Base-by-base conservation (phyloP, 208 protist species). In the Trypanosomatidae sp. region DNA sequence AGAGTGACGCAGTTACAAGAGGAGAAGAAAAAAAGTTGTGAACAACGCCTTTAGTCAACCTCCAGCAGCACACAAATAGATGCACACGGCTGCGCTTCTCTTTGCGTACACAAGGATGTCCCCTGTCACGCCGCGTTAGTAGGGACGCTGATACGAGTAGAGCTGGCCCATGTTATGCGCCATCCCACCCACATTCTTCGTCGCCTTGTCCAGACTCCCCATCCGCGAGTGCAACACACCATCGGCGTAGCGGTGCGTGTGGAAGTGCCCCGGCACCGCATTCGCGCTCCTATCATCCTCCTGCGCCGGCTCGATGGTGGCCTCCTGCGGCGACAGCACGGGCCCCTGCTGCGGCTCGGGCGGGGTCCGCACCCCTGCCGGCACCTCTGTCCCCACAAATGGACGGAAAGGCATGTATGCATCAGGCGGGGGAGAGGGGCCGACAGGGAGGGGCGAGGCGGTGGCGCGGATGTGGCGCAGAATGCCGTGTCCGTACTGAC, bases 121-220 rank as follows among this genome's bases (percentile, higher is more conserved):
- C n/a, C n/a, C n/a, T n/a, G n/a, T n/a, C n/a, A n/a, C n/a, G n/a
- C n/a, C n/a, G n/a, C n/a, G n/a, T 78, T 83, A 96, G 62, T 93
- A 94, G 19, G 90, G 88, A 22, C 91, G 84, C 22, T 95, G 92
- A 73, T 88, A 96, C 2, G 92, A 96, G 79, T 96, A 96, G 9
- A 96, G 71, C 71, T 91, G 81, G 0, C 92, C 92, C 86, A 92
- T 92, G 80, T 96, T 96, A 66, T 93, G 80, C 53, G 92, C 72
- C 25, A 73, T 80, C 8, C 75, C 79, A 12, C 84, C 67, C 3
- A 94, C 71, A 58, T 84, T 50, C 46, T 39, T 71, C 9, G 44
- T 71, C 28, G 58, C 82, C 65, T 77, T 79, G n/a, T 41, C 33
- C 60, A 87, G 36, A 22, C 68, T 77, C 46, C 60, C 65, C 15